Base-by-base conservation (phyloP, 306 rosid species). In the Cicer pinnatifidum region DNA sequence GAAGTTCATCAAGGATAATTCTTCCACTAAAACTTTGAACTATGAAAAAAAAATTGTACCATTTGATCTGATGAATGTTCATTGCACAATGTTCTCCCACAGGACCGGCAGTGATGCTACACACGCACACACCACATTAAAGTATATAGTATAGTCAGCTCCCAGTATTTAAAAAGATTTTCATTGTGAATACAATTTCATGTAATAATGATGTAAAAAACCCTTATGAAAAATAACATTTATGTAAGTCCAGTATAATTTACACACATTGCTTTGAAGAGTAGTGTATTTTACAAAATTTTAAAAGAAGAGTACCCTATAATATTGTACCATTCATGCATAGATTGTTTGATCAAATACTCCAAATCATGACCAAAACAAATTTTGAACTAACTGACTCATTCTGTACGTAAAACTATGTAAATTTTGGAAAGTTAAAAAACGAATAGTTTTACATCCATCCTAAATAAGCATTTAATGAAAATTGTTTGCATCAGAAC, bases 101-200 rank as follows among this genome's bases (percentile, higher is more conserved):
- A 92, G 71, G 88, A 78, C 39, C 99, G 89, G 80, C 99, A 95
- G 78, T 95, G 99, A 83, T 90, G 97, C 97, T 95, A 80, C 28
- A 19, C 56, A 72, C 89, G 84, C 59, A 81, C 45, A 19, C 57
- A 75, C 72, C 53, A 44, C 17, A 59, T 11, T 78, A 0, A 53
- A 63, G 63, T 40, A 64, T 47, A 71, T 23, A 67, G 33, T 72
- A 63, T 45, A 77, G 16, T 74, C 52, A 81, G 23, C 38, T 75
- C 45, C 72, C 74, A 63, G 16, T 23, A 64, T 59, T 17, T 44
- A 48, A 75, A 54, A 62, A n/a, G 6, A 10, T 5, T 71, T 63
- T 56, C 58, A 73, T 10, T 1, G 10, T 46, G 66, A 45, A 54
- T 60, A 47, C 47, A 82, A 48, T 56, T 64, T 58, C 70, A 58